Evolutionary conservation across 768 basidiomycete species (phyloP), one percentile per base, ranked within the genome.

Genomic region (Boletus tomentosulus): DNA sequence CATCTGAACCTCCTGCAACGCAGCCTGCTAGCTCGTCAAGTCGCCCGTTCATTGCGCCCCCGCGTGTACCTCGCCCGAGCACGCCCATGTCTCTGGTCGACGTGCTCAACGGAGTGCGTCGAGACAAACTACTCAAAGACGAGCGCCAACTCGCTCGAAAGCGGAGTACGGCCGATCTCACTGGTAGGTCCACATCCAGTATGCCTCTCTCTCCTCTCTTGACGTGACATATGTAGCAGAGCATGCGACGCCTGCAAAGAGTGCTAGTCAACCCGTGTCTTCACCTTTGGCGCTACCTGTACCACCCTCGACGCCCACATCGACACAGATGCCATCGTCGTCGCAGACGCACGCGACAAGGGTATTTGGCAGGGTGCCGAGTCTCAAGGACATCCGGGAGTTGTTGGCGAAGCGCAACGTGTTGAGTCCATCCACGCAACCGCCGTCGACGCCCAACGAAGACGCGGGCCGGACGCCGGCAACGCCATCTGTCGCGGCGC

Each of bases 51-150:
- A 65, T 67, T 34, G 56, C 54, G 11, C 66, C 66, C 12, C 66
- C 68, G 5, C 66, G 63, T 30, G 7, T 61, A 1, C 66, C 63
- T 13, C 48, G 48, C 1, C 48, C 57, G 11, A 31, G 31, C 11
- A 28, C 57, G 30, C 56, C 59, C 3, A 52, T 62, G 55, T 55
- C 66, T 0, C 46, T 68, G 13, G 54, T 54, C 4, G 66, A 70
- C 1, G 49, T 25, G 19, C 55, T 68, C 25, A 68, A 70, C 25
- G 48, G 46, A 4, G 34, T 66, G n/a, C 60, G 67, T 10, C 53
- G 44, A 28, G 37, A 44, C n/a, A 48, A 30, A 9, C 16, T 58
- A 2, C 44, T n/a, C 6, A 30, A 28, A 24, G 49, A 35, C 33
- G 50, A 52, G 43, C 51, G 50, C 22, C 38, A 35, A 10, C 44